Evolutionary conservation across 331 rosid species (phyloP), one percentile per base, ranked within the genome.

Genomic region (Telfairia occidentalis): DNA sequence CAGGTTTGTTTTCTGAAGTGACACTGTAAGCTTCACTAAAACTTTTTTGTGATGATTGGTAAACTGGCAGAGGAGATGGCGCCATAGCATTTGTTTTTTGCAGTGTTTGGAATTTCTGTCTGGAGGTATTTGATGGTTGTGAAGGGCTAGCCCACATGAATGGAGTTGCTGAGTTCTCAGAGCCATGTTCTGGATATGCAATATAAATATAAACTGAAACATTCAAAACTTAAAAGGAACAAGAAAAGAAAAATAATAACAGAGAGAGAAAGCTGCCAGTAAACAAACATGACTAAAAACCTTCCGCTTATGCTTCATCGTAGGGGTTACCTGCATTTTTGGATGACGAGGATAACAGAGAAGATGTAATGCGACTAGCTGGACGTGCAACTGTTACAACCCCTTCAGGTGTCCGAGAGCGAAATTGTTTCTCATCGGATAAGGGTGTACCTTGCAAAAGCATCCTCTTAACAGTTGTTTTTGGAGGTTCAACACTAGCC

Each of bases 401-500:
- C 78, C 80, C 81, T 45, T 82, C 83, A 45, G 76, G 77, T 72
- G 45, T 46, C 66, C 54, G 78, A 79, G 84, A 73, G 30, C 80
- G 75, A 42, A 74, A 48, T 30, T 71, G 79, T 79, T 82, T 83
- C 81, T 84, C 80, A 70, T 78, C 78, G 32, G 79, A 75, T 3
- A 76, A 66, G 12, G 88, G 81, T 48, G 71, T 81, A 74, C 91
- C 95, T 85, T 85, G 88, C 88, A 88, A 83, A 78, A 87, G 77
- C 84, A 80, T 78, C 84, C 98, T 86, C 79, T 89, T 86, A 42
- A 91, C 88, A 46, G 82, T 91, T 32, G 96, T 85, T 85, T 87
- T 91, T 71, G 96, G 87, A 76, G 98, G 97, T 66, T 91, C 90
- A 76, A 85, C 86, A 73, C 79, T 80, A 69, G 90, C 89, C 96